Base-by-base conservation (phyloP, 805 yeast genomes). In the Tetrapisispora pingtungensis region DNA sequence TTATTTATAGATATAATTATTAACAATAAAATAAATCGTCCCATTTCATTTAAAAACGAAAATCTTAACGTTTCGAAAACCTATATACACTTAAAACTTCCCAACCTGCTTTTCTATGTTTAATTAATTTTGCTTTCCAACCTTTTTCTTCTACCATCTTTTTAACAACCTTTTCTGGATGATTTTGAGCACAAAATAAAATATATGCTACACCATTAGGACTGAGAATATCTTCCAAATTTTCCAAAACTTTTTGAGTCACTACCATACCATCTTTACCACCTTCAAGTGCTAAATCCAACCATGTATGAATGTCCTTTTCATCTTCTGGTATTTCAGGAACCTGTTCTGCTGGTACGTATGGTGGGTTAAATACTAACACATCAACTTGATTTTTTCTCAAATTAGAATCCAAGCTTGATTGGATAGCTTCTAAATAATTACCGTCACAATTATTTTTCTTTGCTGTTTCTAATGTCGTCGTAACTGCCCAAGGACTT, bases 321-420 rank as follows among this genome's bases (percentile, higher is more conserved):
- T 51, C 53, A 0, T 54, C 36, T 1, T 46, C 47, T 0, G 93
- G 93, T 1, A 74, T 52, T 0, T 50, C 56, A 0, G 97, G 97
- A 0, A 86, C 83, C 0, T 56, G 57, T 46, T 80, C 88, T 1
- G 90, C 85, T 0, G 98, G 98, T 1, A 93, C 98, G 58, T 93
- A 93, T 0, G 98, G 98, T 0, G 98, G 98, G 57, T 93, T 93
- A 65, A 93, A 93, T 1, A 93, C 70, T 19, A 93, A 66, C 1
- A 90, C 46, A 55, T 93, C 97, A 1, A 88, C 71, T 4, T 65
- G 41, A 2, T 70, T 52, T 0, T 57, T 56, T 12, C 73, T 59
- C 10, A 87, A 49, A 2, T 77, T 69, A 10, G 71, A 53, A 0
- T 83, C 73, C 27, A 88, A 63, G 54, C 75, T 75, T 58, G 79